phyloP scores from a whole-genome alignment of 1,284 basidiomycete genomes.

The Ganoderma lucidum region DNA sequence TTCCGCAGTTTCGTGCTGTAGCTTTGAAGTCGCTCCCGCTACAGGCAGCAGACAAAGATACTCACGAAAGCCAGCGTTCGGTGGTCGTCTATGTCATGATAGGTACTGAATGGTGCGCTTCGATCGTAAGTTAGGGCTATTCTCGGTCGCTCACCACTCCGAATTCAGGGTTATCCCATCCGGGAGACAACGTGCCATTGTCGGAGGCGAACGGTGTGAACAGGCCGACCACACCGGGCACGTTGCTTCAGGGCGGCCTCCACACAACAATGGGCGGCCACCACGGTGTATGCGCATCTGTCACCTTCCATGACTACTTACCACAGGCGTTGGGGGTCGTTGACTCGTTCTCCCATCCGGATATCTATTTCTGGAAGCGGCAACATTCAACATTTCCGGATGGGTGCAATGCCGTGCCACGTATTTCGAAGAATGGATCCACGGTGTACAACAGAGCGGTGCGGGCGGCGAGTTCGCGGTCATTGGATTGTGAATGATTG shows the following conservation, averaged over 20 bases:
- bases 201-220: conserved; percentile 24
- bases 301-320: conserved; percentile 22
- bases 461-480: conserved; percentile 8
- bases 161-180: neutral
- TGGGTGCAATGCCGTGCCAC: neutral
- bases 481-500: conserved; percentile 17
- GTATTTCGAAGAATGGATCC: neutral
- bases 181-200: neutral
- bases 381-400: conserved; percentile 5
- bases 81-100: neutral
- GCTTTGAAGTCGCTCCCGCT: neutral
- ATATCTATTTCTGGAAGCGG: conserved; percentile 9
- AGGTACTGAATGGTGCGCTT: neutral
- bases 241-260: conserved; percentile 27
- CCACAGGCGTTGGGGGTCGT: conserved; percentile 1
- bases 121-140: neutral
- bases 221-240: conserved; percentile 28
- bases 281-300: conserved; percentile 28
- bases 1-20: neutral
- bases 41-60: neutral
- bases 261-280: conserved; percentile 22
- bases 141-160: neutral
- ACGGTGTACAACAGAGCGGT: neutral
- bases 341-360: neutral
- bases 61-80: neutral